Evolutionary conservation across 1,139 yeast species (phyloP).

Genomic region (Casaregolazyma lundiana): DNA sequence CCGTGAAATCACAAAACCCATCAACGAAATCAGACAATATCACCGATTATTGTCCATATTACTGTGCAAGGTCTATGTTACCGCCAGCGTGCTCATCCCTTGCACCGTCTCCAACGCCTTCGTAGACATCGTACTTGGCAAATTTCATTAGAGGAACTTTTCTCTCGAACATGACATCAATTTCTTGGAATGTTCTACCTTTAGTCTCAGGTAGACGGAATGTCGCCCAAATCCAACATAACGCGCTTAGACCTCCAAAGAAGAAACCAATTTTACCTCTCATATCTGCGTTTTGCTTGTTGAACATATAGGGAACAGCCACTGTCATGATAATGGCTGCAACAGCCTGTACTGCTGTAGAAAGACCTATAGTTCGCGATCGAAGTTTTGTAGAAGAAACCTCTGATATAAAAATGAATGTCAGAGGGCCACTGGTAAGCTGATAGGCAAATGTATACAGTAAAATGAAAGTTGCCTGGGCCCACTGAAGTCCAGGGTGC

Average conservation of each 20-base stretch:
- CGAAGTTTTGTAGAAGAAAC: conserved; percentile 52
- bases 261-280: conserved; percentile 57
- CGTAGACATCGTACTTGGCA: conserved; percentile 15
- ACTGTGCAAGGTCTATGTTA: neutral
- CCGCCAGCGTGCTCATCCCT: neutral
- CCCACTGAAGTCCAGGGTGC: conserved; percentile 19
- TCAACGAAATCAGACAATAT: too few relatives aligned
- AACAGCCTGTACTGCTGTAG: conserved; percentile 44
- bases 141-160: conserved; percentile 20
- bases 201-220: conserved; percentile 58
- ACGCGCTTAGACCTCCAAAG: conserved; percentile 48
- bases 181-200: conserved; percentile 55
- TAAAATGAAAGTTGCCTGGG: conserved; percentile 23
- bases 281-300: conserved; percentile 54
- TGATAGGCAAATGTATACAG: conserved; percentile 42
- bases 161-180: conserved; percentile 38
- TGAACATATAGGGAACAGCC: conserved; percentile 55
- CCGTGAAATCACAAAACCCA: too few relatives aligned
- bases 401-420: conserved; percentile 55
- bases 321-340: conserved; percentile 44
- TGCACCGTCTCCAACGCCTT: neutral
- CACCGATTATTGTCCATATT: too few relatives aligned
- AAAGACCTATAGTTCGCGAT: conserved; percentile 52
- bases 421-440: conserved; percentile 53
- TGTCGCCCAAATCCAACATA: conserved; percentile 39